Base-by-base conservation (phyloP, 148 eudicot species). In the Rhododendron ferrugineum region DNA sequence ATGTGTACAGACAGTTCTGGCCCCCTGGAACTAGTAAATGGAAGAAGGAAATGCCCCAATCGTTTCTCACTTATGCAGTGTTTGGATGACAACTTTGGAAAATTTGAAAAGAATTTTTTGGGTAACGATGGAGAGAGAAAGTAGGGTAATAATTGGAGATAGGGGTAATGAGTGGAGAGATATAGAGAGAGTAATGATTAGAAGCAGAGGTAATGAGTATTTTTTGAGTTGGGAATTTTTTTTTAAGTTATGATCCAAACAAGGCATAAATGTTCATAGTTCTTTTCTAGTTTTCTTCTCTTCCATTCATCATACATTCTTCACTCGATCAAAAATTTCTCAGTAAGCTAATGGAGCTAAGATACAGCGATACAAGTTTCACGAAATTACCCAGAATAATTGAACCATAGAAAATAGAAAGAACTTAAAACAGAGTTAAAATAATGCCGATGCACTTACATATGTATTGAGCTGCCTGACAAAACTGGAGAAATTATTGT, bases 401-500 rank as follows among this genome's bases (percentile, higher is more conserved):
- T 26, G 74, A 74, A 84, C 58, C 23, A 72, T 14, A 34, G 18
- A 52, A 72, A 18, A 73, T 26, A 47, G 5, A 32, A 74, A 79
- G 84, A 28, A 60, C 20, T 54, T 6, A 56, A 16, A 75, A 34
- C 9, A 44, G 50, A 68, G 75, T 2, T 0, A 79, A 86, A 70
- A 58, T 16, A 22, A 52, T 15, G 82, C 32, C 22, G 5, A 80
- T 34, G 62, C 78, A 68, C 93, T 91, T 89, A 90, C 93, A 90
- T 90, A 90, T 86, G 92, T 91, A 86, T 91, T 91, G 46, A 91
- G 93, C 72, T 91, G 92, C 75, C 93, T 86, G 84, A 91, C 86
- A 42, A 91, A 90, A 83, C 93, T 91, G 78, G 92, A 91, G 91
- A 90, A 91, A 47, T 90, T 90, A 32, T 90, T 91, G 81, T 91